Base-by-base conservation (phyloP, 2,329 filamentous ascomycete genomes). In the Aspergillus puulaauensis region DNA sequence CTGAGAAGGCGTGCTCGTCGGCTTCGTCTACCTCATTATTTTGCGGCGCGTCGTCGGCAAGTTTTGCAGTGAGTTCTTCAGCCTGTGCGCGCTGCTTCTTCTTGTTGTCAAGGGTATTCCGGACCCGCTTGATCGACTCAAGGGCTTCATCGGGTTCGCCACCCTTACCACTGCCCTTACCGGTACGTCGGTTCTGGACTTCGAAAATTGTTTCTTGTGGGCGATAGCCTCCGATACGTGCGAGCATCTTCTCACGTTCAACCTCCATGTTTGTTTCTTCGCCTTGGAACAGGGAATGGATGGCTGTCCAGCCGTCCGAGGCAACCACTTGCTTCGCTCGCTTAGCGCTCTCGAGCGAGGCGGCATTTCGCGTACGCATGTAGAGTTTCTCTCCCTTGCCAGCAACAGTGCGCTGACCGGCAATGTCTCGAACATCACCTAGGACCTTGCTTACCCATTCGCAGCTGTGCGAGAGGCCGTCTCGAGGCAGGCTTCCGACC, bases 121-220 rank as follows among this genome's bases (percentile, higher is more conserved):
- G 75, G 21, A 80, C 72, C 45, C 75, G 72, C 53, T 76, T 75
- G 59, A 80, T 79, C 8, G 75, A 77, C 45, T 83, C 71, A 78
- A 86, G 46, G 81, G 87, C 54, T 82, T 88, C 59, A 89, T 91
- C 72, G 83, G 88, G 71, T 84, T 84, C 68, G 15, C 19, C 54
- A 9, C 9, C 53, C 82, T 88, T 59, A 88, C 91, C 72, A 83
- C 88, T 72, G 88, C 84, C 69, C 89, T 83, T 81, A 63, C 90
- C 88, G 40, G 87, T 89, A 60, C 87, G 84, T 65, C 88, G 86
- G 6, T 90, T 90, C 63, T 90, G 90, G 61, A 97, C 88, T 74
- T 99, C 95, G 66, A 99, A 99, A n/a, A 99, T 91, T 0, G 93
- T 98, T 75, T 99, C 95, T 44, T 88, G 82, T 0, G 96, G 95